These are phyloP conservation scores for Patellaria atrata DNA, from an alignment of 495 filamentous ascomycete species.

Conservation along the genomic window DNA sequence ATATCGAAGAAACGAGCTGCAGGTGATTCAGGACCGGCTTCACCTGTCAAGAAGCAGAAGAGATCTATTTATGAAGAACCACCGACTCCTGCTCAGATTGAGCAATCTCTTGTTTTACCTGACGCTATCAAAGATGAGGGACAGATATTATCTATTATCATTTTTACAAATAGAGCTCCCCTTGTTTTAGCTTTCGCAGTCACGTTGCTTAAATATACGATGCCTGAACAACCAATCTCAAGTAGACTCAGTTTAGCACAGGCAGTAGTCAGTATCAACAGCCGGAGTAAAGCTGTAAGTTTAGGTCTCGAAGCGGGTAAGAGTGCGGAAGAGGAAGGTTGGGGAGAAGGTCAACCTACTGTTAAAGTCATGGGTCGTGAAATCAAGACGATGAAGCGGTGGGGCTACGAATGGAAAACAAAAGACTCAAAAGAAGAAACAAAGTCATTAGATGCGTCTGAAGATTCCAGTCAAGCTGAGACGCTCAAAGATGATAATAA, in stretches of 20 bases:
- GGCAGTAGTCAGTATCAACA: conserved; percentile 65
- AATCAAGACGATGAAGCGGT: conserved; percentile 56
- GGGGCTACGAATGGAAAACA: conserved; percentile 56
- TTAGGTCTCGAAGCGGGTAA: conserved; percentile 54
- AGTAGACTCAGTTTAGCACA: conserved; percentile 66
- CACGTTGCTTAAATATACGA: conserved; percentile 56
- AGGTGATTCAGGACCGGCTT: conserved; percentile 5
- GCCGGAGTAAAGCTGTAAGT: conserved; percentile 56
- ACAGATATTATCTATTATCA: conserved; percentile 37
- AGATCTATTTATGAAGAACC: conserved; percentile 28
- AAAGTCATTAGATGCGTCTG: too few relatives aligned
- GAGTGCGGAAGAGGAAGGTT: conserved; percentile 54
- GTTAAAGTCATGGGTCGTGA: conserved; percentile 57
- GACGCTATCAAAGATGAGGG: conserved; percentile 39
- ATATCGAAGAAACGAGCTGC: conserved; percentile 43
- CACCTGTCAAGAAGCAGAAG: conserved; percentile 26
- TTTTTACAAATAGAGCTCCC: conserved; percentile 67
- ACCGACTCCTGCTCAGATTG: conserved; percentile 45
- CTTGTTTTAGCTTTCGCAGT: conserved; percentile 71
- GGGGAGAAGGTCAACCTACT: conserved; percentile 59
- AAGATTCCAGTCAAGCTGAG: conserved; percentile 20
- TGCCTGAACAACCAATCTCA: conserved; percentile 71
- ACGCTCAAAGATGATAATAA: conserved; percentile 23
- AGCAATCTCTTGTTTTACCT: conserved; percentile 52
- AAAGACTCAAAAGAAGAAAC: too few relatives aligned